These are phyloP conservation scores for Leccinum pachyderme DNA, from an alignment of 1,284 basidiomycete genomes.

Conservation along the genomic window DNA sequence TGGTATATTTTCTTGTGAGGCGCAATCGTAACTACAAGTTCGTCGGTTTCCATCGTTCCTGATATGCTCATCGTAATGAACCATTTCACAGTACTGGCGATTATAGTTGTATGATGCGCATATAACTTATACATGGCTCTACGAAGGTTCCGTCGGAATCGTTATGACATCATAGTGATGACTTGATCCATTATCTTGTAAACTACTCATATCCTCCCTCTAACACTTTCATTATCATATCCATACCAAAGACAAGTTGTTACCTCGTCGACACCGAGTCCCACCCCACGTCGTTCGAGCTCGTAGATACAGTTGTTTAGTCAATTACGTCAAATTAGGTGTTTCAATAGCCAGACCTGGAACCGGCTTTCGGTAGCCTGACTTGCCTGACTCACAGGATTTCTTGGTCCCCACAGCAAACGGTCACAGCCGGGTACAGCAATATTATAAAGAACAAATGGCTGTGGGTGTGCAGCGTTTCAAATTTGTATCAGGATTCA, in stretches of 20 bases:
- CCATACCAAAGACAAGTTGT: neutral
- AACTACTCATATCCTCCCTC: neutral
- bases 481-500: neutral
- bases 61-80: neutral
- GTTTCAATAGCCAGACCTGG: neutral
- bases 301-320: neutral
- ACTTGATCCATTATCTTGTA: neutral
- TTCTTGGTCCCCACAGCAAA: constrained; percentile 10
- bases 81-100: constrained; percentile 9
- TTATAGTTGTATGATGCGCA: constrained; percentile 1
- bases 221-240: neutral
- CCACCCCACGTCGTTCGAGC: neutral
- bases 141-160: neutral
- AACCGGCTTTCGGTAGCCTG: neutral
- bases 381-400: constrained; percentile 14
- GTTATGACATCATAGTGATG: neutral
- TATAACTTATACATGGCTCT: neutral
- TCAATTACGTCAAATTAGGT: neutral
- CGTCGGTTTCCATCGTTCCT: neutral
- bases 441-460: neutral
- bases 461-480: neutral
- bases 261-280: neutral
- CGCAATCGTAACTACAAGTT: constrained; percentile 4
- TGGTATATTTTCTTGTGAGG: neutral
- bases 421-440: constrained; percentile 22